These are phyloP conservation scores for Neolentinus lepideus DNA, from an alignment of 1,284 basidiomycete species.

Conservation along the genomic window DNA sequence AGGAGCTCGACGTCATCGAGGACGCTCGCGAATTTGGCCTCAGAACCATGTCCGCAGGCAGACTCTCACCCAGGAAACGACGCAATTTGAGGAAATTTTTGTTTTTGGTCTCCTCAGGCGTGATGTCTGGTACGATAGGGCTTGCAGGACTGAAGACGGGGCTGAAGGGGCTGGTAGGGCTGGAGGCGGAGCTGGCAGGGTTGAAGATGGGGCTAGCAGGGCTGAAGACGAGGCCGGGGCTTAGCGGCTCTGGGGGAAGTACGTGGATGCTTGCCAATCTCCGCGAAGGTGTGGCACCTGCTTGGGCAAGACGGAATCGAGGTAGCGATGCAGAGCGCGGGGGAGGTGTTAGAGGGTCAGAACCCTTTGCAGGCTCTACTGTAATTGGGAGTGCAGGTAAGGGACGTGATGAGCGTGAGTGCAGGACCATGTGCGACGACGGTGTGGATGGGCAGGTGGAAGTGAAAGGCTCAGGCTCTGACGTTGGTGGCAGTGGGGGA, in stretches of 20 bases:
- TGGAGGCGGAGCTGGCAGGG: not conserved
- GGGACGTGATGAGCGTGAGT: not conserved
- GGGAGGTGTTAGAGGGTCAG: not conserved
- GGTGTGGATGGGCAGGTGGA: not conserved
- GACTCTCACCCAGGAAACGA: conserved; percentile 24
- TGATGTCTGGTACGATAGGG: not conserved
- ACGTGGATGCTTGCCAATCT: not conserved
- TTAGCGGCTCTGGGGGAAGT: not conserved
- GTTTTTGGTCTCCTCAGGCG: conserved; percentile 19
- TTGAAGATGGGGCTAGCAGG: not conserved
- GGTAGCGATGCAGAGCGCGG: not conserved
- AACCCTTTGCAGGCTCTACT: not conserved
- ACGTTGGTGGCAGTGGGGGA: not conserved
- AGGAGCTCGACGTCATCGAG: conserved; percentile 3
- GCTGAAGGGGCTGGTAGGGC: too few species aligned
- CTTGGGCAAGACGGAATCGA: not conserved
- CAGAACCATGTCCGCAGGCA: conserved; percentile 19
- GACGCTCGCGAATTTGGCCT: conserved; percentile 2
- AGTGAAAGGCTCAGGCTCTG: not conserved
- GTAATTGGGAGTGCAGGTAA: not conserved
- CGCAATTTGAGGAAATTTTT: conserved; percentile 23
- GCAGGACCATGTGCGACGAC: not conserved
- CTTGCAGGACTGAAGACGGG: not conserved
- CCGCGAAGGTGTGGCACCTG: not conserved
- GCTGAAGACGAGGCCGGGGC: not conserved